Evolutionary conservation across 176 grass and related monocot species (phyloP), one percentile per base, ranked within the genome.

Genomic region (Lolium multiflorum): DNA sequence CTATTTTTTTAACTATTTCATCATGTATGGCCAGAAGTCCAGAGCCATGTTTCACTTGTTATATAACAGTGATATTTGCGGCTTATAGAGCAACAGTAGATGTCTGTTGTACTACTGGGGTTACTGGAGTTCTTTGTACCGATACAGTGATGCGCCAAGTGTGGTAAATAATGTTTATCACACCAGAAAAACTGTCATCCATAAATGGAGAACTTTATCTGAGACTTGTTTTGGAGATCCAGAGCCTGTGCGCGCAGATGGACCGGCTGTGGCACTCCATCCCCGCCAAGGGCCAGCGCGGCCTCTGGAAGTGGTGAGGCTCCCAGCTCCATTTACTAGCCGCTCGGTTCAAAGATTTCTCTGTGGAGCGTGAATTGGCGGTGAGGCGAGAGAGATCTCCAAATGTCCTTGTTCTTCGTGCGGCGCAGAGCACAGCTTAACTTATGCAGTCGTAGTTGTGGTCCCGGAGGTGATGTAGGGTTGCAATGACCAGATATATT

Each of bases 231-330:
- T 43, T 43, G 41, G 41, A 43, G 41, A 7, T 43, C 41, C 97
- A 92, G 71, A 85, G 91, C 49, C 84, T 96, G 2, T 96, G 97
- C 81, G 89, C 92, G 20, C 94, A 99, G 92, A 99, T 99, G 97
- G 91, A 99, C 73, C 92, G 89, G 11, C 94, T 99, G 38, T 96
- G 93, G 97, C 94, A 90, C 9, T 94, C 94, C 54, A 91, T 96
- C 82, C 90, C 94, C 13, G 76, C 86, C 76, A 94, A 94, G 82
- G 84, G 87, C 77, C 97, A 99, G 79, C 92, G 90, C 28, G 97
- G 94, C 89, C 89, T 99, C 80, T 99, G 97, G 97, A 99, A 99
- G 88, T 92, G 97, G 97, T 96, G 89, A 89, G 63, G 66, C 16
- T 73, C 50, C 20, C 66, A 38, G 31, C 65, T 35, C 41, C 0